Evolutionary conservation across 2,329 filamentous ascomycete genomes (phyloP), one percentile per base, ranked within the genome.

Genomic region (Xylariaceae sp.): DNA sequence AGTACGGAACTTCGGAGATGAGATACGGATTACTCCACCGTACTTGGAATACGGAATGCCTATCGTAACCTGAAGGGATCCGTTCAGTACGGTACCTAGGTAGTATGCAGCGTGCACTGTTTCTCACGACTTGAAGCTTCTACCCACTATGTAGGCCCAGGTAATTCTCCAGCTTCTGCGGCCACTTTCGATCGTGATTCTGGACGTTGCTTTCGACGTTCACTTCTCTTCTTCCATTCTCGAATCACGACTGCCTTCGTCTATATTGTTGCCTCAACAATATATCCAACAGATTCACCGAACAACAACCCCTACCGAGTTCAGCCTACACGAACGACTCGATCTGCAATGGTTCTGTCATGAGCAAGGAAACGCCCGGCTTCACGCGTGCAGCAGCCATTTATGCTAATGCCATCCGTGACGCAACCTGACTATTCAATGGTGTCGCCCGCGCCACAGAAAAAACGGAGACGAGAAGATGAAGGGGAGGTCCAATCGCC

Each of bases 381-480:
- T 34, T 35, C 49, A 11, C 9, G 44, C 56, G 50, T 51, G 23
- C 44, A 56, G 47, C 37, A 41, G 8, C 37, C 37, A 10, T 41
- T 30, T 5, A 30, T 55, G 48, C 53, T 50, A 23, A 76, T 76
- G 74, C 74, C 74, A 56, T 75, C 74, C 44, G 71, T 69, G 60
- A 71, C 73, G 51, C 69, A 73, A 35, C 56, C 64, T 48, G 69
- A 73, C 59, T 61, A 64, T 48, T 69, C 69, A 13, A 66, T 67
- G 48, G 62, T 70, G 53, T 67, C 69, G 51, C 61, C 71, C 44
- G 65, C 67, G 60, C 73, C 74, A 65, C 76, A 74, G 68, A 71
- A 75, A 61, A 71, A 30, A 30, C 23, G 73, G 58, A 72, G 74
- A 60, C 64, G 67, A 37, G 74, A 75, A 23, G 73, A 75, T 50